Percentiles rank a stretch among this genome's conserved stretches.
phyloP scores from a whole-genome alignment of 164 flowering plant species.

The Nymphaea colorata region DNA sequence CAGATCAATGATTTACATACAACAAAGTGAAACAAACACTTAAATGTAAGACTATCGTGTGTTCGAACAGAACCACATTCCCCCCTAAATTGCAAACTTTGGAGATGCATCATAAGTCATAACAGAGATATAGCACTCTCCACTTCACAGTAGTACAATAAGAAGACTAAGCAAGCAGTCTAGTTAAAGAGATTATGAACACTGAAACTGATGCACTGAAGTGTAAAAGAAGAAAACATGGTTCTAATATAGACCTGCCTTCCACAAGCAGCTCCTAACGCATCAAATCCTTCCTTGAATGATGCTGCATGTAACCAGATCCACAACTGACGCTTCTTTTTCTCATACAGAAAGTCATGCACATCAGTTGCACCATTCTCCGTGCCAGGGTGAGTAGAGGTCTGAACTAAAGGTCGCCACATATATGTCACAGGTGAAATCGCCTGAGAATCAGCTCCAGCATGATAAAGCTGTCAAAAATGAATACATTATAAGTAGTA shows the following conservation, averaged over 20 bases:
- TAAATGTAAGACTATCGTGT: not conserved
- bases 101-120: too few relatives aligned
- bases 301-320: conserved; percentile 83
- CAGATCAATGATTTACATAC: not conserved
- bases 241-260: conserved; percentile 27
- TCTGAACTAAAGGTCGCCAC: conserved; percentile 49
- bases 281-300: conserved; percentile 53
- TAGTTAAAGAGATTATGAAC: too few relatives aligned
- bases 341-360: not conserved
- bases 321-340: conserved; percentile 53
- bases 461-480: conserved; percentile 59
- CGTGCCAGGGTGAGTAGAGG: not conserved
- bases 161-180: too few relatives aligned
- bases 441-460: conserved; percentile 32
- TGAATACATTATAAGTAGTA: not conserved
- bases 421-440: conserved; percentile 84
- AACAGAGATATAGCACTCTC: too few relatives aligned
- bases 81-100: too few relatives aligned
- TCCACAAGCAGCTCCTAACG: conserved; percentile 48
- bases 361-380: not conserved
- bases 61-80: too few relatives aligned
- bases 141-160: too few relatives aligned
- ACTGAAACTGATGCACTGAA: too few relatives aligned
- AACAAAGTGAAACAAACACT: not conserved
- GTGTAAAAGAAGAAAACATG: too few relatives aligned